A percentile compares a stretch with the other conserved stretches of the same genome.
phyloP scores from a whole-genome alignment of 805 yeast species.

The Schwanniomyces sp. region DNA sequence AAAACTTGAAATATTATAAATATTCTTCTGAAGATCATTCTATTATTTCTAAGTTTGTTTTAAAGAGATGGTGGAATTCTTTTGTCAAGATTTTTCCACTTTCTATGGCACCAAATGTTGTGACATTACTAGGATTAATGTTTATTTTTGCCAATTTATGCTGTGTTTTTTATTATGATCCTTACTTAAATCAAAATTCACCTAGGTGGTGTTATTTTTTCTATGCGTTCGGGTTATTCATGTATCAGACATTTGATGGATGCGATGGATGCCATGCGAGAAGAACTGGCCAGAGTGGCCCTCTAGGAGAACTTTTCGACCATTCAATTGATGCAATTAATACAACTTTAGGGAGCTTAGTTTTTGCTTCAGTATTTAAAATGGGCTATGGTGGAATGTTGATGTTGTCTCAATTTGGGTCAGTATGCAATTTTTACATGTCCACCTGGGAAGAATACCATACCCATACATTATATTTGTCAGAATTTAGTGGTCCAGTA shows the following conservation, averaged over 20 bases:
- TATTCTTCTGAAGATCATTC: constrained; percentile 84
- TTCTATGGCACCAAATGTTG: constrained; percentile 91
- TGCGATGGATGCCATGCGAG: constrained; percentile 96
- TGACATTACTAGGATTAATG: constrained; percentile 75
- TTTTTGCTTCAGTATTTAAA: constrained; percentile 75
- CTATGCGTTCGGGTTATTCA: constrained; percentile 79
- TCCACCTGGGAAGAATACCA: constrained; percentile 97
- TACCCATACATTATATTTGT: constrained; percentile 76
- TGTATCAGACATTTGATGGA: constrained; percentile 95
- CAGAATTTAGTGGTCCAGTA: constrained; percentile 89
- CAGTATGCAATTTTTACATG: constrained; percentile 77
- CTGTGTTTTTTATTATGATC: constrained; percentile 72
- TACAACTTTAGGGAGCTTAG: constrained; percentile 74
- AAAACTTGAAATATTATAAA: constrained; percentile 56
- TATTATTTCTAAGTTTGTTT: constrained; percentile 65
- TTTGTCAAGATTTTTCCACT: constrained; percentile 76
- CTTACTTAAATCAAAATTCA: constrained; percentile 53
- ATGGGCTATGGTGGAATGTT: constrained; percentile 68
- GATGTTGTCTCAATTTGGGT: constrained; percentile 66
- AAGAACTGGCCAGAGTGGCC: constrained; percentile 92
- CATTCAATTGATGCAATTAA: constrained; percentile 77
- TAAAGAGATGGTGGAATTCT: constrained; percentile 80
- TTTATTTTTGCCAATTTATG: constrained; percentile 67
- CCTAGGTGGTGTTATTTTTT: constrained; percentile 79
- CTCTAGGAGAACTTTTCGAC: constrained; percentile 91